Conservation (phyloP, 352 stramenopile species). For the Phytophthora fragariaefolia region DNA sequence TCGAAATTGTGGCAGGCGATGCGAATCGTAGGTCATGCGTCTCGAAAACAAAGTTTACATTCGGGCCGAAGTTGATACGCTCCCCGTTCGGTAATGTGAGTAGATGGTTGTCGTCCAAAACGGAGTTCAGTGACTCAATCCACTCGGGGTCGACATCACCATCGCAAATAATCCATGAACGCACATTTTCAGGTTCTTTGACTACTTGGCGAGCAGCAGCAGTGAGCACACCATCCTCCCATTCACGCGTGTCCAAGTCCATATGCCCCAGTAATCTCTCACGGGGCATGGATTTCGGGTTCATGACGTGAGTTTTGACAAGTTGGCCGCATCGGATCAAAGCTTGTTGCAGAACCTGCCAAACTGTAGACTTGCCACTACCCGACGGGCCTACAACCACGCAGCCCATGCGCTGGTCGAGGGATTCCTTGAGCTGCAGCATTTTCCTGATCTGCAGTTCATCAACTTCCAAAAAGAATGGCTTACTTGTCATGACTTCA, state of each 20-base stretch:
- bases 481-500: slow-evolving; percentile 90
- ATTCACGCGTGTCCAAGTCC: slow-evolving; percentile 96
- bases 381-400: slow-evolving; percentile 94
- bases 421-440: slow-evolving; percentile 95
- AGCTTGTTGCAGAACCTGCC: slow-evolving; percentile 91
- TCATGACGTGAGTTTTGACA: slow-evolving; percentile 96
- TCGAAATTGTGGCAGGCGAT: slow-evolving; percentile 95
- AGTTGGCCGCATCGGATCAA: slow-evolving; percentile 83
- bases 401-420: slow-evolving; percentile 96
- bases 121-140: slow-evolving; percentile 97
- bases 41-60: slow-evolving; percentile 98
- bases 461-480: slow-evolving; percentile 89
- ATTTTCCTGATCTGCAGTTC: slow-evolving; percentile 95
- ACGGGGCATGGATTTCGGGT: slow-evolving; percentile 95
- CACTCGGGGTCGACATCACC: slow-evolving; percentile 97
- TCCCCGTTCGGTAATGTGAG: slow-evolving; percentile 97
- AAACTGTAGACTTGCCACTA: slow-evolving; percentile 95
- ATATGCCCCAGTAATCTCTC: slow-evolving; percentile 93
- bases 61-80: slow-evolving; percentile 94
- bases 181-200: slow-evolving; percentile 88
- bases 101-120: slow-evolving; percentile 96
- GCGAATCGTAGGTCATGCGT: slow-evolving; percentile 95
- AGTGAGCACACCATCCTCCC: slow-evolving; percentile 95
- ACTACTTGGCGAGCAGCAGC: slow-evolving; percentile 91
- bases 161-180: slow-evolving; percentile 96